Percentiles rank a stretch among this genome's conserved stretches.
Evolutionary conservation across 495 filamentous ascomycete species (phyloP).

Genomic region (Aspergillus kassunensis): DNA sequence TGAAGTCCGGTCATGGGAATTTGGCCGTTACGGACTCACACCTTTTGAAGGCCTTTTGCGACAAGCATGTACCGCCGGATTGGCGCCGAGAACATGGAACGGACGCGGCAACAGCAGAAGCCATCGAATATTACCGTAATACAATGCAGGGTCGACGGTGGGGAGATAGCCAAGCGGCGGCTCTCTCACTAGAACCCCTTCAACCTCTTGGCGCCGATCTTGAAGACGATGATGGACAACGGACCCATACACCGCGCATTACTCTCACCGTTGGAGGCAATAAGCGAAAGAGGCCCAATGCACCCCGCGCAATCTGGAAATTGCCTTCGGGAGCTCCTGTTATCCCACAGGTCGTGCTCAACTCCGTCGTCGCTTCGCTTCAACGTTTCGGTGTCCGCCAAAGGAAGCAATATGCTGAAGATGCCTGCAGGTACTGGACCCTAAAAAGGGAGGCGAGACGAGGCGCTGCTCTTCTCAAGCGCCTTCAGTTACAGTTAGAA

Average conservation of each 20-base stretch:
- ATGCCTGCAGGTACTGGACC: slow-evolving; percentile 96
- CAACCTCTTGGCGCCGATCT: slow-evolving; percentile 48
- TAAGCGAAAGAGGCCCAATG: slow-evolving; percentile 65
- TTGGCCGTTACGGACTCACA: slow-evolving; percentile 82
- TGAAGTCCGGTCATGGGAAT: slow-evolving; percentile 84
- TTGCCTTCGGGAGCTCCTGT: slow-evolving; percentile 92
- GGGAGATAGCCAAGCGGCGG: slow-evolving; percentile 86
- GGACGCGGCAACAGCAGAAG: slow-evolving; percentile 59
- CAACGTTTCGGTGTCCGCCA: slow-evolving; percentile 77
- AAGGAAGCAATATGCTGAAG: slow-evolving; percentile 84
- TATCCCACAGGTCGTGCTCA: slow-evolving; percentile 79
- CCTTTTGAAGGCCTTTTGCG: slow-evolving; percentile 89
- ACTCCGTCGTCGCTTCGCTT: slow-evolving; percentile 74
- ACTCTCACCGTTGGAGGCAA: slow-evolving; percentile 65
- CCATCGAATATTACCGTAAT: slow-evolving; percentile 77
- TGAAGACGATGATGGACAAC: slow-evolving; percentile 31
- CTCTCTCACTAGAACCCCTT: slow-evolving; percentile 68
- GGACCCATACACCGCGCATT: slow-evolving; percentile 41
- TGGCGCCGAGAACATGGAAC: slow-evolving; percentile 84
- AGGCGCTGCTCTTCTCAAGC: slow-evolving; percentile 86
- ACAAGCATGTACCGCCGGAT: slow-evolving; percentile 89
- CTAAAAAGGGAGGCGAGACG: slow-evolving; percentile 89
- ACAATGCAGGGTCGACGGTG: slow-evolving; percentile 82
- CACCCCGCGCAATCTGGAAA: slow-evolving; percentile 78
- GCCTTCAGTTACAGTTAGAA: slow-evolving; percentile 82